These are phyloP conservation scores for Trichophaea hybrida DNA, from an alignment of 2,329 filamentous ascomycete genomes.

Conservation along the genomic window DNA sequence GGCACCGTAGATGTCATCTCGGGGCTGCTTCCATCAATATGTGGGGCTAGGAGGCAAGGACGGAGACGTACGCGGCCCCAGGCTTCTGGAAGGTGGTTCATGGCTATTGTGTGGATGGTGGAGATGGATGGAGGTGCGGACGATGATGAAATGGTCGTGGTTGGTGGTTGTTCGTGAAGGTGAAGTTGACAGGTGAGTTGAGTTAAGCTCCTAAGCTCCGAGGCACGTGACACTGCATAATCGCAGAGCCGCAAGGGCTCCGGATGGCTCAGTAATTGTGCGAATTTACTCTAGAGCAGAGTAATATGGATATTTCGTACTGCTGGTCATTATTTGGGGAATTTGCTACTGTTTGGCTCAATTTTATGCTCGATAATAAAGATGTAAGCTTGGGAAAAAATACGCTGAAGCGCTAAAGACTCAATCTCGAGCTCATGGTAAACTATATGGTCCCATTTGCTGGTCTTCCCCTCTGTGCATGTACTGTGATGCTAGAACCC, in stretches of 20 bases:
- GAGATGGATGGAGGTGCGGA: conserved; percentile 6
- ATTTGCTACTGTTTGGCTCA: background rate
- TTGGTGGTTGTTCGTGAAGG: background rate
- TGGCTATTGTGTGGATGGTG: conserved; percentile 29
- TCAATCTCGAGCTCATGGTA: background rate
- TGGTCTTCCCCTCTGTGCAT: too few relatives aligned
- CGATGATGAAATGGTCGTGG: conserved; percentile 5
- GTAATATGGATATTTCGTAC: background rate
- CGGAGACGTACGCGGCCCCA: conserved; percentile 51
- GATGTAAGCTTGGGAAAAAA: background rate
- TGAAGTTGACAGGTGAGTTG: background rate
- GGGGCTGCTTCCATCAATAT: conserved; percentile 46
- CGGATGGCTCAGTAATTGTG: background rate
- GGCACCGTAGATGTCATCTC: conserved; percentile 90
- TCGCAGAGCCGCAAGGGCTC: background rate
- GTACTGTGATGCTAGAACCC: too few relatives aligned
- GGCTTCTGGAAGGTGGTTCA: conserved; percentile 60
- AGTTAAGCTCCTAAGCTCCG: background rate
- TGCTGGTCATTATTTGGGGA: background rate
- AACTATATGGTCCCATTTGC: too few relatives aligned
- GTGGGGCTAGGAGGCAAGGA: conserved; percentile 4
- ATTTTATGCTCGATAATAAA: background rate
- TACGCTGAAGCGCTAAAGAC: background rate
- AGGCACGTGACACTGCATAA: background rate
- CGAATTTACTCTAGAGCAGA: background rate